Percentiles rank a stretch among this genome's conserved stretches.
Evolutionary conservation across 208 protist species (phyloP).

Genomic region (Crithidia fasciculata): DNA sequence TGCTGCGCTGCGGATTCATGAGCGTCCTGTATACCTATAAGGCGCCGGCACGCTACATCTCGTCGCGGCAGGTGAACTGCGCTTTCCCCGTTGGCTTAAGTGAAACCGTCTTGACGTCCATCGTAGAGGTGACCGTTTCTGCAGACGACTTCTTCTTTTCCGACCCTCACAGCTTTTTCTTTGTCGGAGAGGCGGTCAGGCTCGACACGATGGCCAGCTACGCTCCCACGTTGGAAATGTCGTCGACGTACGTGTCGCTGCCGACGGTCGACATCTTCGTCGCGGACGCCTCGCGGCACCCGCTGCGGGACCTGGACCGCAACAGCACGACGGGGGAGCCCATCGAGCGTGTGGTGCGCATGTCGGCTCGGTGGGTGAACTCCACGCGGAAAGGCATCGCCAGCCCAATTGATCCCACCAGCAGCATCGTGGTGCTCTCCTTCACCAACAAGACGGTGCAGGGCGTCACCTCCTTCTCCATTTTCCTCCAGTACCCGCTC

Average conservation of each 20-base stretch:
- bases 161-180: constrained; percentile 26
- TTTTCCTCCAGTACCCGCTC: constrained; percentile 45
- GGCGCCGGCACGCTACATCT: constrained; percentile 19
- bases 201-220: constrained; percentile 13
- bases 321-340: neutral
- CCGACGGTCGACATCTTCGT: constrained; percentile 31
- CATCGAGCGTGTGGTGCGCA: constrained; percentile 33
- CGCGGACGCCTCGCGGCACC: constrained; percentile 38
- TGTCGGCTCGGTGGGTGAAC: constrained; percentile 40
- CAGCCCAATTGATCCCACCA: constrained; percentile 20
- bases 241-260: constrained; percentile 27
- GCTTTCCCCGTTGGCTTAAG: neutral
- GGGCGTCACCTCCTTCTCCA: constrained; percentile 37
- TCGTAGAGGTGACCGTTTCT: constrained; percentile 33
- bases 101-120: constrained; percentile 5
- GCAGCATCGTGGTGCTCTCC: constrained; percentile 37
- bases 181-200: constrained; percentile 38
- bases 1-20: constrained; percentile 28
- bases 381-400: constrained; percentile 40
- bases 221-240: neutral
- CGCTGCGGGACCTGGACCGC: constrained; percentile 40
- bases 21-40: constrained; percentile 11
- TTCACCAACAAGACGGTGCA: constrained; percentile 46
- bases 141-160: constrained; percentile 42
- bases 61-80: constrained; percentile 29